Evolutionary conservation across 768 basidiomycete genomes (phyloP).

Genomic region (Xerocomellus chrysenteron): DNA sequence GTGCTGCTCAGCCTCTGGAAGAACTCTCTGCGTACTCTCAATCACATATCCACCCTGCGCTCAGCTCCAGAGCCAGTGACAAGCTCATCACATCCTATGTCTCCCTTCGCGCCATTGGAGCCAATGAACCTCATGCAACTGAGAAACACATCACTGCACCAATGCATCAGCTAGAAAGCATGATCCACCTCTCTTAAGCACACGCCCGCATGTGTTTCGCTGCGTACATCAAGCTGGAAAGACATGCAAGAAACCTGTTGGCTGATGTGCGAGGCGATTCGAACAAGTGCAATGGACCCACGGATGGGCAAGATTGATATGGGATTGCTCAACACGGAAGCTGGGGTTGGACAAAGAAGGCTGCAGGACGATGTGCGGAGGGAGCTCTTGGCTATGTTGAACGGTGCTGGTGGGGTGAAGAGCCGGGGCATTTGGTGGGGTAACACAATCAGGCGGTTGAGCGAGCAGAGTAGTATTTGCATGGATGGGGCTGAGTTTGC

Average conservation of each 20-base stretch:
- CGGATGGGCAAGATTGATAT: constrained; percentile 97
- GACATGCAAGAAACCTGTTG: constrained; percentile 91
- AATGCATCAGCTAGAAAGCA: constrained; percentile 93
- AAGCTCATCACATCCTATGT: constrained; percentile 91
- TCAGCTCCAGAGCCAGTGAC: too few species aligned
- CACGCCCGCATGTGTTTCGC: constrained; percentile 97
- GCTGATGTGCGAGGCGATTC: constrained; percentile 96
- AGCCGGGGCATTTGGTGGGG: constrained; percentile 71
- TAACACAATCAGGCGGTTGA: constrained; percentile 73
- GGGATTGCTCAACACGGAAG: constrained; percentile 92
- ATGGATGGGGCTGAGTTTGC: constrained; percentile 80
- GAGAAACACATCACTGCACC: constrained; percentile 98
- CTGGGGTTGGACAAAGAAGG: constrained; percentile 81
- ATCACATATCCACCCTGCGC: too few species aligned
- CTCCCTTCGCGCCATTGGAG: constrained; percentile 88
- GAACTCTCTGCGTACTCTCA: too few species aligned
- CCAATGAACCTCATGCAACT: constrained; percentile 74
- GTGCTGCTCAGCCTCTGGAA: too few species aligned
- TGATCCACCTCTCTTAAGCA: constrained; percentile 95
- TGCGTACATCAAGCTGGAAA: constrained; percentile 70
- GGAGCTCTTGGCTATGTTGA: constrained; percentile 70
- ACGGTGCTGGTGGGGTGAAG: constrained; percentile 46
- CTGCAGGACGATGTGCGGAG: constrained; percentile 87
- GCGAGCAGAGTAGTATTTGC: constrained; percentile 80
- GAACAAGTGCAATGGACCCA: constrained; percentile 94